Evolutionary conservation across 2,329 filamentous ascomycete genomes (phyloP), one percentile per base, ranked within the genome.

Genomic region (Hymenoscyphus occultus): DNA sequence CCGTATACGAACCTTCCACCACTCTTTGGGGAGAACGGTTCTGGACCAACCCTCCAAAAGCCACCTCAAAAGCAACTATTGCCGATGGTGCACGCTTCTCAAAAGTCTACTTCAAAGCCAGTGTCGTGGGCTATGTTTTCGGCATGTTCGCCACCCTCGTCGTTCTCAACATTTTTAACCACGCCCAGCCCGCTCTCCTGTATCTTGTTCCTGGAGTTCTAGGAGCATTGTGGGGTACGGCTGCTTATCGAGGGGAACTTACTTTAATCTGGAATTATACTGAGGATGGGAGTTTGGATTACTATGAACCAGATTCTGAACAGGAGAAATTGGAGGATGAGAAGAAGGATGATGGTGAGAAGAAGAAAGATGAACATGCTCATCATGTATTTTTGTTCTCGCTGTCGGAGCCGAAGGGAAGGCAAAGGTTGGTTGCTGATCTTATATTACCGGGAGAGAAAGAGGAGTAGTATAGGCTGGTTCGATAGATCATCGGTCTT

Each of bases 121-220:
- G 90, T 42, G 74, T 97, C 67, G 72, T 84, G 1, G 94, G 93
- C 0, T 99, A 98, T 76, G 73, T 90, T 0, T 59, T 88, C 3
- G 93, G 92, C 0, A 91, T 98, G 87, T 67, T 92, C 1, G 80
- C 83, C 1, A 97, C 94, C 0, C 78, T 97, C 19, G 80, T 83
- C 0, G 90, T 93, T 72, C 90, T 98, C 78, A 82, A 93, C 60
- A 79, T 92, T 10, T 95, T 87, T 73, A 84, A 89, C 58, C 92
- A 92, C 68, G 92, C 91, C 2, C 94, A 99, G 75, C 94, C 94
- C 0, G 94, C 95, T 7, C 82, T 99, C 39, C 80, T 99, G 14
- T 98, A 98, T 75, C 86, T 99, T 6, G 95, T 98, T 0, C 94
- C 94, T 0, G 89, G 91, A 0, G 92, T 98, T 0, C 79, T 97